Evolutionary conservation across 139 green algal species (phyloP), one percentile per base, ranked within the genome.

Genomic region (Ettlia oleoabundans): DNA sequence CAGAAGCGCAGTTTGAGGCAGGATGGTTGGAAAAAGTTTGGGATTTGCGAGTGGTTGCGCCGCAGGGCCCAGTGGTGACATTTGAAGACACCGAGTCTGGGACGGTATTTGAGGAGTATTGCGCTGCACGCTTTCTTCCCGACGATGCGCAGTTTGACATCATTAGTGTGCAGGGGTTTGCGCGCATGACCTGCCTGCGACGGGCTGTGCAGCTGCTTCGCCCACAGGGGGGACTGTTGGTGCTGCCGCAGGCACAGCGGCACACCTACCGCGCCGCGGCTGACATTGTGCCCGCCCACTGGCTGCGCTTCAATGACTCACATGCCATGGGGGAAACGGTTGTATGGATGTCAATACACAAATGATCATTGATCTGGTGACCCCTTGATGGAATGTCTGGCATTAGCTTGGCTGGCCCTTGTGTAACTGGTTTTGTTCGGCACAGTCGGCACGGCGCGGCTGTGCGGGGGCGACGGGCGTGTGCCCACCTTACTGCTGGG

Each of bases 221-320:
- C 22, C 73, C 73, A 52, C 73, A 80, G 52, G 73, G 73, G 13
- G 73, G 73, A 10, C 73, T 80, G 73, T 52, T 80, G 53, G 73
- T 80, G 73, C 73, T 80, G 73, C 37, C 73, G 52, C 73, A 80
- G 53, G 52, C 73, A 53, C 73, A 80, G 53, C 73, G 73, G 19
- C 73, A 51, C 0, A 35, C 73, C 35, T 80, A 80, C 53, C 26
- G 38, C 21, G 35, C 6, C 10, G 52, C 52, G 38, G 52, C 51
- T 35, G 51, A 35, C 35, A 6, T 68, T 18, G 73, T 80, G 73
- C 73, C 73, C 18, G n/a, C 52, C 9, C 73, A 80, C 73, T 80
- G 73, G 73, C 73, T 80, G 52, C 73, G 35, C 30, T 61, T 80
- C 37, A 51, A 4, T 7, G 73, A 80, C 13, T 5, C 26, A 24